Percentiles rank a stretch among this genome's conserved stretches.
Conservation (phyloP, 768 basidiomycete species). For the Xerocomus spinulosus region DNA sequence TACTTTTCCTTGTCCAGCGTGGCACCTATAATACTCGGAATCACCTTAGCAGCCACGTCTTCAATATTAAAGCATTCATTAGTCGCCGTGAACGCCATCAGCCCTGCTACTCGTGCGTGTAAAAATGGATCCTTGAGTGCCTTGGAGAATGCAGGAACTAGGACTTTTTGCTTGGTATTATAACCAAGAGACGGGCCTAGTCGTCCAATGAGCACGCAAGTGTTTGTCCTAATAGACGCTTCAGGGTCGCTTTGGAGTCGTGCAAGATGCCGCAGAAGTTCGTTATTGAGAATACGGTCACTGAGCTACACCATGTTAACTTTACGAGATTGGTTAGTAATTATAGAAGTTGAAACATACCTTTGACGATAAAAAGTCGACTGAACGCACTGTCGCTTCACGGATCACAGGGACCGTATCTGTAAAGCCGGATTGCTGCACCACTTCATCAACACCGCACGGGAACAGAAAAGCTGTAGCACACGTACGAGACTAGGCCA, state of each 20-base stretch:
- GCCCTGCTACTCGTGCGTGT: slow-evolving; percentile 86
- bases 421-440: slow-evolving; percentile 89
- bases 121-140: slow-evolving; percentile 89
- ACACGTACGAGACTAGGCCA: slow-evolving; percentile 83
- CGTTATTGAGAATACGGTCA: slow-evolving; percentile 93
- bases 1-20: slow-evolving; percentile 94
- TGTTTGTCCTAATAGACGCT: slow-evolving; percentile 94
- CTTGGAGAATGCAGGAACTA: slow-evolving; percentile 90
- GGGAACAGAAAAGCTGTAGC: not conserved
- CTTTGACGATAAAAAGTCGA: slow-evolving; percentile 81
- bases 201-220: slow-evolving; percentile 91
- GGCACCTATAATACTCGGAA: slow-evolving; percentile 77
- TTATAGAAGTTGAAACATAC: slow-evolving; percentile 34
- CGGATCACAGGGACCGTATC: slow-evolving; percentile 93
- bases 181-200: slow-evolving; percentile 80
- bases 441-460: not conserved
- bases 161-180: slow-evolving; percentile 92
- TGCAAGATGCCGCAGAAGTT: slow-evolving; percentile 87
- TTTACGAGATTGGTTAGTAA: slow-evolving; percentile 1
- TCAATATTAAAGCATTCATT: slow-evolving; percentile 85
- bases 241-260: slow-evolving; percentile 91
- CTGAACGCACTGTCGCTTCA: slow-evolving; percentile 88
- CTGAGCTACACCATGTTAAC: slow-evolving; percentile 51
- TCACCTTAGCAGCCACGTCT: slow-evolving; percentile 84
- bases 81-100: slow-evolving; percentile 96